Evolutionary conservation across 176 grass and related monocot genomes (phyloP).

Genomic region (Bromus sterilis): DNA sequence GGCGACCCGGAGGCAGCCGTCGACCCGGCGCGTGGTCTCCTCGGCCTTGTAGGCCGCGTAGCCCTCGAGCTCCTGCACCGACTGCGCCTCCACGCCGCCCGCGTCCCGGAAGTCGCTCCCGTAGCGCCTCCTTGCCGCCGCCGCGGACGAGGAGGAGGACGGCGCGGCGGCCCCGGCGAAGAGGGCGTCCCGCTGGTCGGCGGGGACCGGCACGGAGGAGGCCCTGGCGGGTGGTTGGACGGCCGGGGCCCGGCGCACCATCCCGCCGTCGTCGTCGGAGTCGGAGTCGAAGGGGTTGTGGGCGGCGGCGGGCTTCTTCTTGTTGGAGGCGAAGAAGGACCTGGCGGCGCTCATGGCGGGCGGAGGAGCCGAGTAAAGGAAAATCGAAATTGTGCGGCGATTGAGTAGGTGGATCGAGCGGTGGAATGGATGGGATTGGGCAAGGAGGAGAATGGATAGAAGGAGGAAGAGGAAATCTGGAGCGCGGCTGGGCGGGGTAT

Average conservation of each 20-base stretch:
- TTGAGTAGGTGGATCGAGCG: no score
- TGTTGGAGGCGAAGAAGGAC: conserved; percentile 15
- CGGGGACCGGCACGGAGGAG: conserved; percentile 30
- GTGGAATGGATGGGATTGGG: no score
- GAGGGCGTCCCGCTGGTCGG: neutral
- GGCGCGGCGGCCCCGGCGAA: neutral
- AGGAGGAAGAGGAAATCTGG: no score
- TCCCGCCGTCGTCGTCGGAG: conserved; percentile 33
- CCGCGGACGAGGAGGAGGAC: neutral
- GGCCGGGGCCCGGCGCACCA: conserved; percentile 26
- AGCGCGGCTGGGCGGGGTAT: no score
- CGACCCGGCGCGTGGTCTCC: conserved; percentile 63
- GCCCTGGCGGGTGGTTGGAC: conserved; percentile 30
- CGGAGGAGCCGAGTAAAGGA: no score
- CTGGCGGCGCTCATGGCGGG: conserved; percentile 29
- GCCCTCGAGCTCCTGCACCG: conserved; percentile 62
- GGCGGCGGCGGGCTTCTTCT: conserved; percentile 9
- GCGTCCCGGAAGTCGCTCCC: conserved; percentile 69
- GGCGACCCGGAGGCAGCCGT: conserved; percentile 59
- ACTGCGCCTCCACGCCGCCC: conserved; percentile 64
- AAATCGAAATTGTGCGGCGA: no score
- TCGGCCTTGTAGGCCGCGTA: conserved; percentile 71
- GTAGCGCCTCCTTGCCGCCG: conserved; percentile 32
- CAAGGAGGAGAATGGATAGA: no score
- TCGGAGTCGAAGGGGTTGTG: conserved; percentile 53